Conservation (phyloP, 139 green algal genomes). For the Chlorella sp. region DNA sequence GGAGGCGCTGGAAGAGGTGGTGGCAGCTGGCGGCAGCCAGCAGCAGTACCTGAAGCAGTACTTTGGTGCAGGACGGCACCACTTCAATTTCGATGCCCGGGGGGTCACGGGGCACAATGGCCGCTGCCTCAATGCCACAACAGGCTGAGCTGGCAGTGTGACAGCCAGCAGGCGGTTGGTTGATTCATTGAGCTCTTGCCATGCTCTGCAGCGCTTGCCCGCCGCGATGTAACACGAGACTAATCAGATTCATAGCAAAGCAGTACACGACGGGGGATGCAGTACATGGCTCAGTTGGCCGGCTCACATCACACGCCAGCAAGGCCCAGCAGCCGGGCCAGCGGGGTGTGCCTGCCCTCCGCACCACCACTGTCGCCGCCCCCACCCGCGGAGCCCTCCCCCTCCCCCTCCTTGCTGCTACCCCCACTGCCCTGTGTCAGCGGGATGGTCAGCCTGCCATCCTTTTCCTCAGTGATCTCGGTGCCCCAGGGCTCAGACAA, state of each 20-base stretch:
- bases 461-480: neutral
- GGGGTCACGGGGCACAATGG: neutral
- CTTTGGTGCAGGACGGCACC: neutral
- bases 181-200: neutral
- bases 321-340: neutral
- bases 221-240: neutral
- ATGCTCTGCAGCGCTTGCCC: neutral
- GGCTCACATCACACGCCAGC: too few species aligned
- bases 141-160: neutral
- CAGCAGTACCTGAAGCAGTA: constrained; percentile 4
- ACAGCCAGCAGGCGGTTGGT: too few species aligned
- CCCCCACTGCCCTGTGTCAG: neutral
- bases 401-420: neutral
- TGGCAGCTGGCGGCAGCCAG: constrained; percentile 5
- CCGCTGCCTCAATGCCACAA: constrained; percentile 20
- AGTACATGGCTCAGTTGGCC: neutral
- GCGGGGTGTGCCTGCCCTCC: neutral
- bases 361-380: neutral
- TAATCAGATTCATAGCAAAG: neutral
- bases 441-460: neutral
- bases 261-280: neutral
- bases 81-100: neutral
- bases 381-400: neutral
- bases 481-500: neutral
- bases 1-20: neutral